Conservation (phyloP, 805 yeast species). For the Priceomyces fermenticarens region DNA sequence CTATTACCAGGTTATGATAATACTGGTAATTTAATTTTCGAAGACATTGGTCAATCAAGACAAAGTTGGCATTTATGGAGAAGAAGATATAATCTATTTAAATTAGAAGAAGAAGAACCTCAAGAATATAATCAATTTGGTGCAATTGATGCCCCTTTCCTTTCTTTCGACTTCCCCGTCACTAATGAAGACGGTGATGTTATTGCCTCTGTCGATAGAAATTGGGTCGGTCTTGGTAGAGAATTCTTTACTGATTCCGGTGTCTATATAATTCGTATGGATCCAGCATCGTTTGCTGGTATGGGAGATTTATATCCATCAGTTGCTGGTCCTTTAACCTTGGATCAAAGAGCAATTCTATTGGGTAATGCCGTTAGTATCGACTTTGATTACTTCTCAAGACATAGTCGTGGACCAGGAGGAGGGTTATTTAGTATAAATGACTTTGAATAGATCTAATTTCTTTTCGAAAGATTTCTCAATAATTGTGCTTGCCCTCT, state of each 20-base stretch:
- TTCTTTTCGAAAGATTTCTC: slow-evolving; percentile 1
- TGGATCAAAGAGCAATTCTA: slow-evolving; percentile 83
- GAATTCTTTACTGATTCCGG: slow-evolving; percentile 95
- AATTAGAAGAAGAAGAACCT: slow-evolving; percentile 38
- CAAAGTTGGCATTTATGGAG: slow-evolving; percentile 97
- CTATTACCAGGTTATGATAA: slow-evolving; percentile 52
- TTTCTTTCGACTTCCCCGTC: slow-evolving; percentile 85
- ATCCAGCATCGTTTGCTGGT: slow-evolving; percentile 63
- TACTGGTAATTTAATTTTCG: slow-evolving; percentile 36
- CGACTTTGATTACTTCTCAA: slow-evolving; percentile 95
- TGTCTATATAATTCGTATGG: slow-evolving; percentile 83
- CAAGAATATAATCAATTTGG: slow-evolving; percentile 76
- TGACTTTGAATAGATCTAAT: slow-evolving; percentile 9
- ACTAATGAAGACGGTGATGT: slow-evolving; percentile 54
- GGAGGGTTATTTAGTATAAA: slow-evolving; percentile 22
- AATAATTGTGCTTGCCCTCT: slow-evolving; percentile 7
- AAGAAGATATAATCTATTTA: slow-evolving; percentile 78
- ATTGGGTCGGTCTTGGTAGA: slow-evolving; percentile 93
- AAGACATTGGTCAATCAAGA: slow-evolving; percentile 74
- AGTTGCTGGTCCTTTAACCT: slow-evolving; percentile 52
- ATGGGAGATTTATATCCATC: slow-evolving; percentile 50
- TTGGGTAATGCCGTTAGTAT: slow-evolving; percentile 87
- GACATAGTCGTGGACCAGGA: slow-evolving; percentile 65
- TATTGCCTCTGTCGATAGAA: slow-evolving; percentile 79
- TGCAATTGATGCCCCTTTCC: slow-evolving; percentile 77